Percentiles rank a stretch among this genome's conserved stretches.
phyloP scores from a whole-genome alignment of 2,329 filamentous ascomycete species.

The Cladobotryum protrusum region DNA sequence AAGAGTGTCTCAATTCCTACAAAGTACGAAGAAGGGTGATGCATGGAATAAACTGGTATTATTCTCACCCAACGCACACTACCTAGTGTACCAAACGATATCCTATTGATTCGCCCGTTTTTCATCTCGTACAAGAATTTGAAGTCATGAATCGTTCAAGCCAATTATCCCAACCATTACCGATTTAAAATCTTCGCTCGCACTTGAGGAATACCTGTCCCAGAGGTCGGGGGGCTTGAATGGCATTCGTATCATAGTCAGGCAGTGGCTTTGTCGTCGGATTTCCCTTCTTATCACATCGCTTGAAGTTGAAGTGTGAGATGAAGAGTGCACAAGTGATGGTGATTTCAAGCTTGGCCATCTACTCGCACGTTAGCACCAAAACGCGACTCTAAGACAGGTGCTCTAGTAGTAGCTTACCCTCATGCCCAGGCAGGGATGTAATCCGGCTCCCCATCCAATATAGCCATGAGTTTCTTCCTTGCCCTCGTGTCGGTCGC shows the following conservation, averaged over 20 bases:
- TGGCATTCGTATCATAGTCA: constrained; percentile 7
- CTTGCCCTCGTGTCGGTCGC: constrained; percentile 41
- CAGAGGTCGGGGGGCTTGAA: not conserved
- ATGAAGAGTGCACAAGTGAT: constrained; percentile 44
- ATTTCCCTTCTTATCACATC: constrained; percentile 35
- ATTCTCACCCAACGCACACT: too few relatives aligned
- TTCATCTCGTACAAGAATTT: too few relatives aligned
- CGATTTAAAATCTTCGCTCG: not conserved
- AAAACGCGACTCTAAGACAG: constrained; percentile 1
- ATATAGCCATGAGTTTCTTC: constrained; percentile 23
- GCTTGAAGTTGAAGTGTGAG: constrained; percentile 41
- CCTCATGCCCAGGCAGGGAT: constrained; percentile 23
- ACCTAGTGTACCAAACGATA: too few relatives aligned
- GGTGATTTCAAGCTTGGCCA: constrained; percentile 48
- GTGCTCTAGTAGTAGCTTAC: not conserved
- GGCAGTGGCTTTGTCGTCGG: constrained; percentile 11
- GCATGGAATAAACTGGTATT: not conserved
- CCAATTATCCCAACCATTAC: too few relatives aligned
- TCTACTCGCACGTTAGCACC: constrained; percentile 22
- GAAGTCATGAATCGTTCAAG: too few relatives aligned
- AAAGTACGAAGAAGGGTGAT: not conserved
- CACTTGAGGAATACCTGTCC: constrained; percentile 4
- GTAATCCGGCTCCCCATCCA: constrained; percentile 31
- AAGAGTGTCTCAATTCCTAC: too few relatives aligned
- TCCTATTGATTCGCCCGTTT: too few relatives aligned